Conservation (phyloP, 2,329 filamentous ascomycete species). For the Fusarium euwallaceae region DNA sequence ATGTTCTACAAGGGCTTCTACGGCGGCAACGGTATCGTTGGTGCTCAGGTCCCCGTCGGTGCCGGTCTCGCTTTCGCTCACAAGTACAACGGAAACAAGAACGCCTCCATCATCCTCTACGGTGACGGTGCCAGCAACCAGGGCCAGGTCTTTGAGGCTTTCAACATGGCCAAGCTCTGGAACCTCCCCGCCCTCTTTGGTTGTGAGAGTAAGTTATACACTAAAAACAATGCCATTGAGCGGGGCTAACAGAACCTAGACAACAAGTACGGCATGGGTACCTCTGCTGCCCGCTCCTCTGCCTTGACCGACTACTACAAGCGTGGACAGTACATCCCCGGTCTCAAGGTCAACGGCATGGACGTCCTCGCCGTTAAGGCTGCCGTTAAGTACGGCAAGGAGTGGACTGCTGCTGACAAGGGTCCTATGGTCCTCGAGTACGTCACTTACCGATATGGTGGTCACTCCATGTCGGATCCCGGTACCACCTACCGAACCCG, state of each 20-base stretch:
- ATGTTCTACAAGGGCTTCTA: conserved; percentile 99
- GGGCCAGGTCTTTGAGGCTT: conserved; percentile 99
- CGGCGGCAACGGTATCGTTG: conserved; percentile 98
- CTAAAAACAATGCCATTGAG: background rate
- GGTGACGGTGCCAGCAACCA: conserved; percentile 99
- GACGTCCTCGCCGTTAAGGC: conserved; percentile 98
- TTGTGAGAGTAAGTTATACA: conserved; percentile 86
- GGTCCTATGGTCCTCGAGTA: conserved; percentile 98
- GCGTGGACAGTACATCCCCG: conserved; percentile 99
- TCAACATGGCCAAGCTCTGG: conserved; percentile 99
- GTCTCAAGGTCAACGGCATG: conserved; percentile 99
- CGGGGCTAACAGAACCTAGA: conserved; percentile 66
- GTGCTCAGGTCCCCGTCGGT: conserved; percentile 97
- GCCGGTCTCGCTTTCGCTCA: conserved; percentile 97
- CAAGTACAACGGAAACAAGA: conserved; percentile 90
- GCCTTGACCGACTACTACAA: conserved; percentile 99
- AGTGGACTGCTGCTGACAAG: conserved; percentile 85
- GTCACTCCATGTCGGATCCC: conserved; percentile 99
- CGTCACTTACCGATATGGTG: conserved; percentile 98
- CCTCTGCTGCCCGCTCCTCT: conserved; percentile 91
- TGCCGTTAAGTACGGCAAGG: conserved; percentile 92
- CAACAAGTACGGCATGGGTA: conserved; percentile 99
- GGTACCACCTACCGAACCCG: conserved; percentile 99
- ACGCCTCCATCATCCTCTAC: conserved; percentile 90
- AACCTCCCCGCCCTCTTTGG: conserved; percentile 95